Percentiles rank a stretch among this genome's conserved stretches.
phyloP scores from a whole-genome alignment of 345 rosid genomes.

The Eucalyptus cladocalyx region DNA sequence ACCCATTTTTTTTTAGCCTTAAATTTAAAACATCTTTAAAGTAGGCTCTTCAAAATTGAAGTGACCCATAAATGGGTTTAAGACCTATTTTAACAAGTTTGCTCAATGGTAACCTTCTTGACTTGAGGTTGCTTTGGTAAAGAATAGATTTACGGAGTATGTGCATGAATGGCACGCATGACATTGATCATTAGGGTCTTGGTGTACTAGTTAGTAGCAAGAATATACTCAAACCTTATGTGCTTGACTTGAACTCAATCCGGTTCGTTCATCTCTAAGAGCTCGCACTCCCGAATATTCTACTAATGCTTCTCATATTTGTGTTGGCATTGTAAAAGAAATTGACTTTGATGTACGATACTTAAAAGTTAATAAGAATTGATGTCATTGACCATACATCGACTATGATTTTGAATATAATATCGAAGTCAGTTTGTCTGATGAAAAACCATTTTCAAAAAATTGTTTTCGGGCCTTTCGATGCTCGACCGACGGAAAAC shows the following conservation, averaged over 20 bases:
- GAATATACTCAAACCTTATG: not conserved
- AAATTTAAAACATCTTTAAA: no score
- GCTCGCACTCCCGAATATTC: not conserved
- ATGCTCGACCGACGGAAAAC: not conserved
- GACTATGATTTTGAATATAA: not conserved
- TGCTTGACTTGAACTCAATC: not conserved
- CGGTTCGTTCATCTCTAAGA: not conserved
- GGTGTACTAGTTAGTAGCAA: no score
- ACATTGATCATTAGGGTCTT: no score
- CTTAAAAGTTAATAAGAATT: not conserved
- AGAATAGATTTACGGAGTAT: no score
- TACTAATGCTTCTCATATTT: not conserved
- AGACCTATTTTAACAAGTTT: no score
- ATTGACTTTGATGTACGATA: no score
- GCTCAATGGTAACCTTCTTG: no score
- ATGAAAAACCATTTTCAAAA: not conserved
- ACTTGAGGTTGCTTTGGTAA: no score
- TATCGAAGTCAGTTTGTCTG: fast-evolving
- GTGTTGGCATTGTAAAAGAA: not conserved
- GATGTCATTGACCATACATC: not conserved
- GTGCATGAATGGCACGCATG: no score
- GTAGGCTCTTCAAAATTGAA: no score
- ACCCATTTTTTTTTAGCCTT: no score
- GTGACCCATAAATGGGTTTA: no score
- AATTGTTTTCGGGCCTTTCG: not conserved